Percentiles rank a stretch among this genome's conserved stretches.
Conservation (phyloP, 768 basidiomycete species). For the Leccinum arenicola region DNA sequence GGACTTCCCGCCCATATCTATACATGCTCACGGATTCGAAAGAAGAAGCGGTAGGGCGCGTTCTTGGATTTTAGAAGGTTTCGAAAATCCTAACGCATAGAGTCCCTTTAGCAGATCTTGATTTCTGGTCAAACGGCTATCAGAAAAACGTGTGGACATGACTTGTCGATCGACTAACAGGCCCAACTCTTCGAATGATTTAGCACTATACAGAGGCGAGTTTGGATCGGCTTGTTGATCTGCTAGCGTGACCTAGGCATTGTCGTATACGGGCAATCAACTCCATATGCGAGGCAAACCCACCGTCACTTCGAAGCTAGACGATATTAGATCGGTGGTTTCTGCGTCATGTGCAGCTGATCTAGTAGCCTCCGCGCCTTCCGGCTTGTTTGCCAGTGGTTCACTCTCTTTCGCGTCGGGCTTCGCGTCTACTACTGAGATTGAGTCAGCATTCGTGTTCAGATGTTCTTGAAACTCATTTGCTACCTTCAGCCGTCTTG, state of each 20-base stretch:
- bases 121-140: constrained; percentile 46
- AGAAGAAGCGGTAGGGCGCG: constrained; percentile 90
- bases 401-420: constrained; percentile 31
- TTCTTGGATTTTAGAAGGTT: constrained; percentile 99
- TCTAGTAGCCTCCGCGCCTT: constrained; percentile 16
- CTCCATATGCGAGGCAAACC: constrained; percentile 17
- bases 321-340: constrained; percentile 64
- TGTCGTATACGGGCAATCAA: constrained; percentile 5
- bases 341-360: constrained; percentile 22
- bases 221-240: constrained; percentile 95
- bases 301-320: constrained; percentile 83
- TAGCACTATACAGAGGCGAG: constrained; percentile 92
- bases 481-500: constrained; percentile 40
- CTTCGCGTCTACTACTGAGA: constrained; percentile 8
- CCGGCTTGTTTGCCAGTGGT: constrained; percentile 13
- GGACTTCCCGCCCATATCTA: background rate
- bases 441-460: constrained; percentile 8
- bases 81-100: constrained; percentile 93
- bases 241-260: constrained; percentile 81
- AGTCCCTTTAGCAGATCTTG: constrained; percentile 89
- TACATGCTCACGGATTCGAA: constrained; percentile 70
- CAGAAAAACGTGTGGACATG: constrained; percentile 5
- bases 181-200: constrained; percentile 94
- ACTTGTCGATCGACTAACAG: constrained; percentile 53
- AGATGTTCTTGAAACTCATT: background rate